Evolutionary conservation across 2,329 filamentous ascomycete species (phyloP).

Genomic region (Claviceps sp.): DNA sequence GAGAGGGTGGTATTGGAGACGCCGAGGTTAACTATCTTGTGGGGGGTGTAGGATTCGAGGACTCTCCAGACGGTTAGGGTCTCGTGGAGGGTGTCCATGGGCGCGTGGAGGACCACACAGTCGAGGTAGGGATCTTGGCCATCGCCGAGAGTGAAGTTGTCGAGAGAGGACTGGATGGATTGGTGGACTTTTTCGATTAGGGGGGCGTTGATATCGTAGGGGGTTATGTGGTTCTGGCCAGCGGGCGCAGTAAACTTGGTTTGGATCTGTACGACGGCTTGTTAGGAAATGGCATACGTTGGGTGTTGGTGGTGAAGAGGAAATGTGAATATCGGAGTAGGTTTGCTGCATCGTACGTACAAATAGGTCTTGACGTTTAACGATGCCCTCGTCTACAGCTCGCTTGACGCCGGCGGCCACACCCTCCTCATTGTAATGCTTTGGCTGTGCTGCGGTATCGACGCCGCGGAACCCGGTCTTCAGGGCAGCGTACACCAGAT

Average conservation of each 20-base stretch:
- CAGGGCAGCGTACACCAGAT: constrained; percentile 56
- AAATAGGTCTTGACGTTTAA: constrained; percentile 46
- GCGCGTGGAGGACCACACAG: constrained; percentile 62
- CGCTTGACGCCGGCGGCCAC: constrained; percentile 54
- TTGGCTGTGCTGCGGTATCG: constrained; percentile 68
- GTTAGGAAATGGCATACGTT: neutral
- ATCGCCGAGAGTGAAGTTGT: constrained; percentile 39
- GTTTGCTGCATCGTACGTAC: constrained; percentile 33
- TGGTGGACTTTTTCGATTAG: constrained; percentile 51
- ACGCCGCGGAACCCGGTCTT: constrained; percentile 56
- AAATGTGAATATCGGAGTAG: neutral
- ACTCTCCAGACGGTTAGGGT: constrained; percentile 53
- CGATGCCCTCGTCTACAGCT: constrained; percentile 44
- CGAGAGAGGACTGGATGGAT: constrained; percentile 54
- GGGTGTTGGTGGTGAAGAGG: neutral
- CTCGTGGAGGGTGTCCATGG: constrained; percentile 27
- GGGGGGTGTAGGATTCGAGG: constrained; percentile 53
- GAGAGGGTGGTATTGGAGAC: constrained; percentile 60
- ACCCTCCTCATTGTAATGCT: constrained; percentile 61
- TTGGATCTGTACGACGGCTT: constrained; percentile 42
- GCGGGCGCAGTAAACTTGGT: constrained; percentile 64
- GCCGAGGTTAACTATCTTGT: constrained; percentile 51
- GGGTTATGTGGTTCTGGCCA: constrained; percentile 47
- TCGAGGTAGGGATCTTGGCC: constrained; percentile 41
- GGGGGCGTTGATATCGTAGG: constrained; percentile 45